Evolutionary conservation across 495 filamentous ascomycete species (phyloP).

Genomic region (Chaetomium cochliodes): DNA sequence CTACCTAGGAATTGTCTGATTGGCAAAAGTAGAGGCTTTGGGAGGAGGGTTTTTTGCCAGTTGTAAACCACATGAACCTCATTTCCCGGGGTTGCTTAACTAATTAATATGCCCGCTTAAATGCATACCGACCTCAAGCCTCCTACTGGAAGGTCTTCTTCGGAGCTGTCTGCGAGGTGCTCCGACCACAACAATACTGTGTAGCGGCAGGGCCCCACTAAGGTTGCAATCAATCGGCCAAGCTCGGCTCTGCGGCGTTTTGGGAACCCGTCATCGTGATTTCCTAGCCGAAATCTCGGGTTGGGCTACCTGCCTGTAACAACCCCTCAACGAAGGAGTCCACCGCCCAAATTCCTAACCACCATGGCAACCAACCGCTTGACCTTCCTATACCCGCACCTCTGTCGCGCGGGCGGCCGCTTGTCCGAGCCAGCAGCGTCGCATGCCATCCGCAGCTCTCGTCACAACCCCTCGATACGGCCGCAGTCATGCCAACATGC

Average conservation of each 20-base stretch:
- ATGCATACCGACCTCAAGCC: not conserved
- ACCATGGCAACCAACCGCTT: conserved; percentile 67
- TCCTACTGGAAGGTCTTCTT: no score
- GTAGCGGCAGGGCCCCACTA: not conserved
- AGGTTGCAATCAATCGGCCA: not conserved
- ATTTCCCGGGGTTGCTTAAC: not conserved
- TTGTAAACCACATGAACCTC: not conserved
- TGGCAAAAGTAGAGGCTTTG: not conserved
- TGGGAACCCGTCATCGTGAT: not conserved
- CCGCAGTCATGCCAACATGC: conserved; percentile 30
- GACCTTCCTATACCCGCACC: conserved; percentile 72
- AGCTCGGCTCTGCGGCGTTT: conserved; percentile 2
- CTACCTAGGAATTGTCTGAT: no score
- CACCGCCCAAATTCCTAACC: not conserved
- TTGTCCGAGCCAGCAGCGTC: conserved; percentile 39
- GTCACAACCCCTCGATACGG: conserved; percentile 28
- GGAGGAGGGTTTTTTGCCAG: not conserved
- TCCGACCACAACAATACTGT: no score
- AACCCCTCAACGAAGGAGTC: not conserved
- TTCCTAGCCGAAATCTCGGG: conserved; percentile 8
- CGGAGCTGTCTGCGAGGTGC: no score
- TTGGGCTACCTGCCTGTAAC: not conserved
- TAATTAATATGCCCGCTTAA: not conserved
- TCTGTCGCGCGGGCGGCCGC: conserved; percentile 50
- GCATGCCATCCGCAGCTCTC: conserved; percentile 17